These are phyloP conservation scores for Apodospora peruviana DNA, from an alignment of 495 filamentous ascomycete genomes.

Conservation along the genomic window DNA sequence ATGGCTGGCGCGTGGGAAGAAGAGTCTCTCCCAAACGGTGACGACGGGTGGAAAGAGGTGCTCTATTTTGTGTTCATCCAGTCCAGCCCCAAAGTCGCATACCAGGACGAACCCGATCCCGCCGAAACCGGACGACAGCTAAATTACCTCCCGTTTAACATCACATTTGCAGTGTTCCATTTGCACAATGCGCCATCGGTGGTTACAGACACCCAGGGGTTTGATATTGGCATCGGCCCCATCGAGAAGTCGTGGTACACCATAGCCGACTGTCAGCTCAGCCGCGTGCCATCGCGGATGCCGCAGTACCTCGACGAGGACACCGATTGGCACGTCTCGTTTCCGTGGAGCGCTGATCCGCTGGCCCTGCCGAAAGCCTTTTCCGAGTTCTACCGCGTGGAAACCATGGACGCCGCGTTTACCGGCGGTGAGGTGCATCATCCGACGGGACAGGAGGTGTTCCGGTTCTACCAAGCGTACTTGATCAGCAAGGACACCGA, in stretches of 20 bases:
- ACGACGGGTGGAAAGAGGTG: neutral
- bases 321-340: conserved; percentile 1
- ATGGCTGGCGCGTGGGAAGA: neutral
- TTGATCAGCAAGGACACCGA: conserved; percentile 4
- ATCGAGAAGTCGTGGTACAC: conserved; percentile 4
- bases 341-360: neutral
- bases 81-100: neutral
- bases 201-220: neutral
- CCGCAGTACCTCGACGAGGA: conserved; percentile 2
- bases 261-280: conserved; percentile 2
- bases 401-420: neutral
- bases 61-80: conserved; percentile 1
- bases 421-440: neutral
- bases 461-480: conserved; percentile 7
- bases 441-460: conserved; percentile 1
- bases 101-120: neutral
- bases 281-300: neutral
- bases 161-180: conserved; percentile 4
- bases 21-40: neutral
- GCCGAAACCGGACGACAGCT: neutral
- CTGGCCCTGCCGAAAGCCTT: neutral
- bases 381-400: neutral
- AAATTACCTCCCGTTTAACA: conserved; percentile 4
- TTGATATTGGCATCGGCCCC: conserved; percentile 1
- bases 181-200: neutral